These are phyloP conservation scores for Cladosporium sp. DNA, from an alignment of 2,329 filamentous ascomycete species.

Conservation along the genomic window DNA sequence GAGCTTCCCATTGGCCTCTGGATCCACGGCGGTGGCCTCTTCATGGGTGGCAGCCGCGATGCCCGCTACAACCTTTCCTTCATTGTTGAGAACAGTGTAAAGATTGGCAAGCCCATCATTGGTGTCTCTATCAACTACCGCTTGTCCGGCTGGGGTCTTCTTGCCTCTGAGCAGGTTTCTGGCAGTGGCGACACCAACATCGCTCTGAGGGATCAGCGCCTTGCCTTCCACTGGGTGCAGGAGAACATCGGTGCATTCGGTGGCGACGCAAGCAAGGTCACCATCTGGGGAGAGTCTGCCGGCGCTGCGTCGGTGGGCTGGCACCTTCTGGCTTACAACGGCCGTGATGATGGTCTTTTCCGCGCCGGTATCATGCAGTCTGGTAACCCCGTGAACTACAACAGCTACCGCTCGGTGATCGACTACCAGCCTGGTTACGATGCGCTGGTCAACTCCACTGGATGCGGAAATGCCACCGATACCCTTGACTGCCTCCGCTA, in stretches of 20 bases:
- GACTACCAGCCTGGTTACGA: conserved; percentile 57
- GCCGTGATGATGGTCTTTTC: conserved; percentile 46
- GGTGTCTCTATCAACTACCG: conserved; percentile 60
- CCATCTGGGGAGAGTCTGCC: conserved; percentile 35
- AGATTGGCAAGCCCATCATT: conserved; percentile 48
- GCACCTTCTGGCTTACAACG: conserved; percentile 43
- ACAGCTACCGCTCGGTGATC: conserved; percentile 17
- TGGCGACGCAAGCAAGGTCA: conserved; percentile 58
- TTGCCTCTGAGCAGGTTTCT: conserved; percentile 52
- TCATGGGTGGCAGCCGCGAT: conserved; percentile 44
- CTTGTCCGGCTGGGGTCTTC: conserved; percentile 64
- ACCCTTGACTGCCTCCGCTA: conserved; percentile 62
- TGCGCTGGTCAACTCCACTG: conserved; percentile 53
- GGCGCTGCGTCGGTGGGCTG: conserved; percentile 39
- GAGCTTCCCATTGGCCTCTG: conserved; percentile 46
- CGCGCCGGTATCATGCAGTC: conserved; percentile 44
- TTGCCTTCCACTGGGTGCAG: conserved; percentile 43
- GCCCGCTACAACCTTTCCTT: conserved; percentile 59
- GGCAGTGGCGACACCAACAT: conserved; percentile 50
- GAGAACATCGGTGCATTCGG: conserved; percentile 57
- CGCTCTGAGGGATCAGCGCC: conserved; percentile 41
- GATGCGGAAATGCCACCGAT: conserved; percentile 53
- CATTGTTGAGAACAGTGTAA: conserved; percentile 47
- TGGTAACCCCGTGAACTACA: conserved; percentile 27
- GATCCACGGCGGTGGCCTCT: conserved; percentile 43